phyloP scores from a whole-genome alignment of 2,329 filamentous ascomycete genomes.

The Fusarium papillatum region DNA sequence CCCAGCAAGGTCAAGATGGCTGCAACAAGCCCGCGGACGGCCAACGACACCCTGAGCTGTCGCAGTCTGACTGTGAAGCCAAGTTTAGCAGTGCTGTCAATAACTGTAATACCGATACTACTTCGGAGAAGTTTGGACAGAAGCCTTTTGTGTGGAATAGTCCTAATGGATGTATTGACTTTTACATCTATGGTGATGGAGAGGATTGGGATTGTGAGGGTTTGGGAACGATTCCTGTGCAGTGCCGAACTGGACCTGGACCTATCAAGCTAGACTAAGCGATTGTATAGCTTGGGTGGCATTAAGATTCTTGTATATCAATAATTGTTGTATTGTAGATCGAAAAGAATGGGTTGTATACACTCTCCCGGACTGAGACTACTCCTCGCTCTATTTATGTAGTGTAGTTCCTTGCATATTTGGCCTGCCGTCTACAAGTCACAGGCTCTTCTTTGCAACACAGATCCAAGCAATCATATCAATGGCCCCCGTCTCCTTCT shows the following conservation, averaged over 20 bases:
- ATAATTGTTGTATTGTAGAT: background rate
- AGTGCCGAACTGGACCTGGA: background rate
- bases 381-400: background rate
- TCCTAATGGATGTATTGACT: constrained; percentile 12
- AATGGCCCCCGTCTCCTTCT: background rate
- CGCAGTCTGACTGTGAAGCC: background rate
- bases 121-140: constrained; percentile 2
- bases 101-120: constrained; percentile 6
- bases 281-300: background rate
- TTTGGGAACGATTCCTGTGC: constrained; percentile 2
- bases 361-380: accelerated
- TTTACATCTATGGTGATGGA: constrained; percentile 8
- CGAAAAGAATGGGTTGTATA: no score
- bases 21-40: background rate
- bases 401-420: background rate
- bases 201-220: constrained; percentile 8
- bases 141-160: constrained; percentile 12
- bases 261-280: background rate
- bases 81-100: constrained; percentile 9
- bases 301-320: background rate
- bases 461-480: background rate
- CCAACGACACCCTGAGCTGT: background rate
- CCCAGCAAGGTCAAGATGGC: background rate
- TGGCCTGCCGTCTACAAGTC: background rate
- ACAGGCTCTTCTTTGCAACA: background rate